phyloP scores from a whole-genome alignment of 495 filamentous ascomycete species.

The Tuber magnatum region DNA sequence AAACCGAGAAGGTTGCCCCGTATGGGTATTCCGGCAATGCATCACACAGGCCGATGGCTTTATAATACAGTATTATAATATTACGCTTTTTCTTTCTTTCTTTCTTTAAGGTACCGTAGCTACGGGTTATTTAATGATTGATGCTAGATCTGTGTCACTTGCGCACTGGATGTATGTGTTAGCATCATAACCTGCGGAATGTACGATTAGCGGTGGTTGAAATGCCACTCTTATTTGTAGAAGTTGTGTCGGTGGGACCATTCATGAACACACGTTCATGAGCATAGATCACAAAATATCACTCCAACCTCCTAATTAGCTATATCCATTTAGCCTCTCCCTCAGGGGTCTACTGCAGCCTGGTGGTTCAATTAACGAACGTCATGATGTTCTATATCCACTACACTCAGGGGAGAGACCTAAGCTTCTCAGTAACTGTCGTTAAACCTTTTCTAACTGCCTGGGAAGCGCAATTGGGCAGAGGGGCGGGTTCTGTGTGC shows the following conservation, averaged over 20 bases:
- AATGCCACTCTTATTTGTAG: background rate
- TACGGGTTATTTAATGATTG: background rate
- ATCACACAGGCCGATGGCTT: background rate
- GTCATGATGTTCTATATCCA: background rate
- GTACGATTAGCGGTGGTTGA: background rate
- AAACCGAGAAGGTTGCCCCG: background rate
- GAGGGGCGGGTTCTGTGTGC: background rate
- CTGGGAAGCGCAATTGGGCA: background rate
- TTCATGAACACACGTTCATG: background rate
- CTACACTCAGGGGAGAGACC: background rate
- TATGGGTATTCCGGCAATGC: background rate
- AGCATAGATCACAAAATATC: background rate
- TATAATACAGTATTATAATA: background rate
- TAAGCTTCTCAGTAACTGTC: background rate
- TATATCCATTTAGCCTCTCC: background rate
- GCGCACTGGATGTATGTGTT: background rate
- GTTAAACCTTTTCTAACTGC: background rate
- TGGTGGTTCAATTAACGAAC: background rate
- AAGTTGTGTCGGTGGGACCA: background rate
- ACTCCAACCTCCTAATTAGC: background rate
- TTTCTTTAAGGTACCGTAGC: background rate
- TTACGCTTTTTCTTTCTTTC: background rate
- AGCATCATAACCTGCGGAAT: too few relatives aligned
- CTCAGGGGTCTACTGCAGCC: background rate
- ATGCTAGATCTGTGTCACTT: background rate